A percentile compares a stretch with the other conserved stretches of the same genome.
These are phyloP conservation scores for Truncatella angustata DNA, from an alignment of 2,329 filamentous ascomycete species.

Conservation along the genomic window DNA sequence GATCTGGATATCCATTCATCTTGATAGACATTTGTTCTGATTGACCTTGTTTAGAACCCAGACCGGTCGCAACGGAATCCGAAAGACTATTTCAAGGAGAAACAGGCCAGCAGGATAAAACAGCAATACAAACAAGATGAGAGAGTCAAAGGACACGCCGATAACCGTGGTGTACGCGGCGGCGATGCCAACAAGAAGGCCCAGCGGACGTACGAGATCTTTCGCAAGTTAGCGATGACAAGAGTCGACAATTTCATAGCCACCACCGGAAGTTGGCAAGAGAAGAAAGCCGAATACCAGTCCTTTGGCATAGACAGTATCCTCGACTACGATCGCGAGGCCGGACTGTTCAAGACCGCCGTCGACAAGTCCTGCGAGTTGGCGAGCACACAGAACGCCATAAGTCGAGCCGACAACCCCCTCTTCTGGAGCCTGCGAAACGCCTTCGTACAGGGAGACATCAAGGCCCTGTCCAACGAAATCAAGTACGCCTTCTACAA, in stretches of 20 bases:
- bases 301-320: conserved; percentile 35
- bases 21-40: too few species aligned
- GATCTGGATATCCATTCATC: too few species aligned
- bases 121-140: not conserved
- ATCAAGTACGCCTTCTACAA: conserved; percentile 68
- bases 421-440: conserved; percentile 58
- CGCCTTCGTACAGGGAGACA: conserved; percentile 55
- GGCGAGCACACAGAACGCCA: conserved; percentile 36
- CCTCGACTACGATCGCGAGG: conserved; percentile 43
- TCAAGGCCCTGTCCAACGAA: conserved; percentile 51
- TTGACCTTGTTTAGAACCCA: too few species aligned
- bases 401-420: conserved; percentile 44
- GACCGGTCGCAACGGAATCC: not conserved
- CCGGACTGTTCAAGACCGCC: conserved; percentile 41
- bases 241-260: conserved; percentile 36
- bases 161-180: not conserved
- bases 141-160: not conserved
- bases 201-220: conserved; percentile 20
- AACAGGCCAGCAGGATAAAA: not conserved
- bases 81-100: not conserved
- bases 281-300: conserved; percentile 25
- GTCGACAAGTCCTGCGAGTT: conserved; percentile 44
- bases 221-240: conserved; percentile 19
- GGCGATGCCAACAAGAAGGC: not conserved
- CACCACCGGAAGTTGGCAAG: conserved; percentile 21